Percentiles rank a stretch among this genome's conserved stretches.
phyloP scores from a whole-genome alignment of 139 green algal species.

The Picochlorum sp. region DNA sequence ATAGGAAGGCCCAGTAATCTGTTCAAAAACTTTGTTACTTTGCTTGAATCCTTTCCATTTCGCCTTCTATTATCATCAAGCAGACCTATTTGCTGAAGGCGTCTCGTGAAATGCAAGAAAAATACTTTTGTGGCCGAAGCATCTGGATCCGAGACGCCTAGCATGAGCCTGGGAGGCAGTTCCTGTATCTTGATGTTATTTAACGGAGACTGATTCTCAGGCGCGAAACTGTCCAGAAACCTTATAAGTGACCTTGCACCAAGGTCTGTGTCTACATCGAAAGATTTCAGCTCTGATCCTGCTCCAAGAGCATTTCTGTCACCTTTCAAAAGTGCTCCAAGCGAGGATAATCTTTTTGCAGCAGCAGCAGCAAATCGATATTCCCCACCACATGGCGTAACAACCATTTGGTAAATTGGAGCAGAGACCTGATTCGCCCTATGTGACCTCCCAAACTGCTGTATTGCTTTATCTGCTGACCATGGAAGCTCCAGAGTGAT shows the following conservation, averaged over 20 bases:
- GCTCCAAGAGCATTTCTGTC: slow-evolving; percentile 32
- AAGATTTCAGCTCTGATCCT: slow-evolving; percentile 22
- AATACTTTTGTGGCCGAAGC: not conserved
- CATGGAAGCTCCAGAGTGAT: slow-evolving; percentile 88
- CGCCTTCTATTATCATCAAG: not conserved
- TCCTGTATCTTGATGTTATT: too few species aligned
- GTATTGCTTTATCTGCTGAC: slow-evolving; percentile 83
- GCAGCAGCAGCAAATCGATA: slow-evolving; percentile 75
- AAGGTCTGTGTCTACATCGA: slow-evolving; percentile 18
- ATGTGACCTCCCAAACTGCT: slow-evolving; percentile 73
- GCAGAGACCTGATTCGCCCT: slow-evolving; percentile 33
- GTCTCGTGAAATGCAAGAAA: not conserved
- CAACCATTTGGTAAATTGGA: slow-evolving; percentile 57
- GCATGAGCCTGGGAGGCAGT: not conserved
- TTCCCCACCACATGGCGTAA: slow-evolving; percentile 72
- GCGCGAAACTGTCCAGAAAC: not conserved
- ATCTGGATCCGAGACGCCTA: not conserved
- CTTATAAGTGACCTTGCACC: slow-evolving; percentile 4
- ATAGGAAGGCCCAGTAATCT: slow-evolving; percentile 59
- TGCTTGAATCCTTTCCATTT: not conserved
- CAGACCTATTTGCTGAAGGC: not conserved
- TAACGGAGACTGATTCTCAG: too few species aligned
- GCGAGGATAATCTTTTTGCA: slow-evolving; percentile 65
- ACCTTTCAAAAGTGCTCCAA: slow-evolving; percentile 55
- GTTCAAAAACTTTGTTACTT: slow-evolving; percentile 55